Conservation (phyloP, 805 yeast species). For the Yamadazyma akitaensis region DNA sequence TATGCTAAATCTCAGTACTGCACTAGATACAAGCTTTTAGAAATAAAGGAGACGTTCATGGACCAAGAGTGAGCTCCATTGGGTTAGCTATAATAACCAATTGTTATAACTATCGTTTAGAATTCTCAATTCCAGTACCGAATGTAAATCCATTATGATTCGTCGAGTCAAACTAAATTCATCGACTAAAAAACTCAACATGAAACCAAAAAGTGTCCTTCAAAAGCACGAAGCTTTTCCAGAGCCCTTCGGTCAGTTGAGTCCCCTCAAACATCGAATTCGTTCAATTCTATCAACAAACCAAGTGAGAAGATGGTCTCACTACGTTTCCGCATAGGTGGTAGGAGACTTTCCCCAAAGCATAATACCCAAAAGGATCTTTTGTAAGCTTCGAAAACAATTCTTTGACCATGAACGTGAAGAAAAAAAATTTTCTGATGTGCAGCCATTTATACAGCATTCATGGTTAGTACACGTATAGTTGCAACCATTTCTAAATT, state of each 20-base stretch:
- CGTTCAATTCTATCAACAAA: neutral
- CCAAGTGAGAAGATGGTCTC: conserved; percentile 26
- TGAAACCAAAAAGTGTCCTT: neutral
- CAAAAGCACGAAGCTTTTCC: conserved; percentile 1
- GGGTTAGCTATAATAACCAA: conserved; percentile 54
- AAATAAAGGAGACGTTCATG: conserved; percentile 50
- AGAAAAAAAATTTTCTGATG: conserved; percentile 18
- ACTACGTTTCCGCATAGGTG: conserved; percentile 64
- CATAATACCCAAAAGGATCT: conserved; percentile 32
- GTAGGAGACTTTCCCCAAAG: conserved; percentile 94
- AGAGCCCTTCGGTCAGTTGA: neutral
- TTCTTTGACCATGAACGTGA: conserved; percentile 68
- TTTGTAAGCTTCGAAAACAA: conserved; percentile 74
- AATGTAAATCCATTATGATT: conserved; percentile 23
- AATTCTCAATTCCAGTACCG: conserved; percentile 59
- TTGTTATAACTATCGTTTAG: conserved; percentile 78
- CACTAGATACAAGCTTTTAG: conserved; percentile 21
- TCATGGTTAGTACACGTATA: neutral
- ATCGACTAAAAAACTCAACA: neutral
- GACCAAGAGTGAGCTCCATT: conserved; percentile 83
- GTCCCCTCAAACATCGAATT: neutral
- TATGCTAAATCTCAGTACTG: conserved; percentile 39
- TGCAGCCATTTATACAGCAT: neutral
- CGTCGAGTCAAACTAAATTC: neutral
- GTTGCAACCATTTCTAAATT: no score